Conservation (phyloP, 257 asterid genomes). For the Rhazya stricta region DNA sequence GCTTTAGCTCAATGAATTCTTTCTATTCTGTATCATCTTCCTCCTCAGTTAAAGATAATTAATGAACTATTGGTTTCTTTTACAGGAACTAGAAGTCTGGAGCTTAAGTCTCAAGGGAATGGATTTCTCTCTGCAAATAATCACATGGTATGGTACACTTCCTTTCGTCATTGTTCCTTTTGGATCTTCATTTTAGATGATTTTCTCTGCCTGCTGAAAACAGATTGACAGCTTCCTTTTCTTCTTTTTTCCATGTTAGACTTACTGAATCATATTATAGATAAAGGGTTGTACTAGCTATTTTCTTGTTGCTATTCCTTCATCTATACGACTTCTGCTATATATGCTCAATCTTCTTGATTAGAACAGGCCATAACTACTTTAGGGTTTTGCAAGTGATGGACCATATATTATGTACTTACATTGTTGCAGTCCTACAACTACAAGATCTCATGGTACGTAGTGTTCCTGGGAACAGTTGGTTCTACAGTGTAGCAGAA, state of each 20-base stretch:
- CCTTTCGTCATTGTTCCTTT: background rate
- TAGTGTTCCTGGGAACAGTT: too few species aligned
- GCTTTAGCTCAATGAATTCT: background rate
- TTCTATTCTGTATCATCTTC: background rate
- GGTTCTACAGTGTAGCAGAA: too few species aligned
- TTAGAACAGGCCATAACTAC: too few species aligned
- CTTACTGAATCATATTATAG: too few species aligned
- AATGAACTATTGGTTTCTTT: background rate
- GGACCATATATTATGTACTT: too few species aligned
- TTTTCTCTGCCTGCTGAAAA: background rate
- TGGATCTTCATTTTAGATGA: background rate
- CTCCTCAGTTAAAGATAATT: background rate
- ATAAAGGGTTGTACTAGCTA: background rate
- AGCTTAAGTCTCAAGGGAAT: slow-evolving; percentile 23
- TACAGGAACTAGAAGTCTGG: slow-evolving; percentile 44
- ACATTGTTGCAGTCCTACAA: too few species aligned
- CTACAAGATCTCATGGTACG: too few species aligned
- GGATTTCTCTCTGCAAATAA: slow-evolving; percentile 13
- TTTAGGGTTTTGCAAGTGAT: too few species aligned
- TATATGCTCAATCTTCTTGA: too few species aligned
- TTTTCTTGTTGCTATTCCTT: background rate
- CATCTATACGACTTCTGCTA: too few species aligned
- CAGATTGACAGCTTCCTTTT: background rate
- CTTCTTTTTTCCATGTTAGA: too few species aligned
- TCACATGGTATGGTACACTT: slow-evolving; percentile 28